These are phyloP conservation scores for Phaeophleospora eucalypticola DNA, from an alignment of 2,329 filamentous ascomycete species.

Conservation along the genomic window DNA sequence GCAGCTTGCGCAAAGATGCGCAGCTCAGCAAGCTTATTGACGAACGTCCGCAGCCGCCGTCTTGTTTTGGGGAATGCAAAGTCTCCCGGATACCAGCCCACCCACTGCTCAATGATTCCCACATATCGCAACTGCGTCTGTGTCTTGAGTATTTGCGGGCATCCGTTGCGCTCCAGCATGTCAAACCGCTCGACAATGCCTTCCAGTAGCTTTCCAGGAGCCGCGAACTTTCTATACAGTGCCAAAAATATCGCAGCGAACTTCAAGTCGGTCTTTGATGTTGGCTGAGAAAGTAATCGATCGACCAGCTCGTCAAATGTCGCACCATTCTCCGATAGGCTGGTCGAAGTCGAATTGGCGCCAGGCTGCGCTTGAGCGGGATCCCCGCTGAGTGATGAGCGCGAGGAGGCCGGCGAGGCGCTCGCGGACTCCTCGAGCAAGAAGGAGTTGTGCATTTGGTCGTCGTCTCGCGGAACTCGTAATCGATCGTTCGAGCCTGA, in stretches of 20 bases:
- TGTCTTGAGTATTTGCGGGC: slow-evolving; percentile 69
- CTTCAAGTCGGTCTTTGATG: slow-evolving; percentile 83
- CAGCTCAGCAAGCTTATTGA: slow-evolving; percentile 67
- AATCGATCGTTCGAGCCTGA: slow-evolving; percentile 25
- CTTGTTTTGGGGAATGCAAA: slow-evolving; percentile 76
- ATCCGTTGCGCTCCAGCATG: slow-evolving; percentile 61
- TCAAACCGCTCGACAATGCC: slow-evolving; percentile 76
- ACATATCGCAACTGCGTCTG: slow-evolving; percentile 79
- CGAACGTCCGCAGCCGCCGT: slow-evolving; percentile 69
- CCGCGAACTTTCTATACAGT: slow-evolving; percentile 87
- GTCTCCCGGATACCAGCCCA: slow-evolving; percentile 84
- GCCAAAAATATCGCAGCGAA: slow-evolving; percentile 87
- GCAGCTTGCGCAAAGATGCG: slow-evolving; percentile 81
- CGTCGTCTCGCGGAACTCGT: slow-evolving; percentile 38
- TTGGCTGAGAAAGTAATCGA: slow-evolving; percentile 74
- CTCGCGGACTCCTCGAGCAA: slow-evolving; percentile 66
- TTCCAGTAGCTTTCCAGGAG: slow-evolving; percentile 71
- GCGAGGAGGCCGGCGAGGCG: slow-evolving; percentile 59
- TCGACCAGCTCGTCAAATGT: slow-evolving; percentile 62
- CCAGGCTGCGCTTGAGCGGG: slow-evolving; percentile 31
- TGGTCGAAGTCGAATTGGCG: slow-evolving; percentile 18
- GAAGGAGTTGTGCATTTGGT: slow-evolving; percentile 53
- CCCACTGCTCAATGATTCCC: slow-evolving; percentile 82
- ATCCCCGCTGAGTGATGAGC: slow-evolving; percentile 63
- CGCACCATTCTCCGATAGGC: slow-evolving; percentile 52